Evolutionary conservation across 2,329 filamentous ascomycete genomes (phyloP), one percentile per base, ranked within the genome.

Genomic region (Clonostachys rhizophaga): DNA sequence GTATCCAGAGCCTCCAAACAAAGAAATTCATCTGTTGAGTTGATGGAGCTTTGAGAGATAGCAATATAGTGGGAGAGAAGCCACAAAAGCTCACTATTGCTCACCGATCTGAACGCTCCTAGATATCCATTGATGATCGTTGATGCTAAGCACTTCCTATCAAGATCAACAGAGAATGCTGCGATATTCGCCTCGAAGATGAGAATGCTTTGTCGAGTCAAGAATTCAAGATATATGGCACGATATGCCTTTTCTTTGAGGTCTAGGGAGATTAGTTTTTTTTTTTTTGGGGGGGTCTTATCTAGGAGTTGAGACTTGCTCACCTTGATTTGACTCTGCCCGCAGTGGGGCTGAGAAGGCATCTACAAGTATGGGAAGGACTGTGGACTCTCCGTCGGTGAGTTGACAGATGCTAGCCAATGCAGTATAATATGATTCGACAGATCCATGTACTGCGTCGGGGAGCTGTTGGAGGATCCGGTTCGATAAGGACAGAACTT

Each of bases 51-150:
- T 47, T 69, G 68, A 45, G 76, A 74, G 12, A 86, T 62, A 45
- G 78, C 75, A 50, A 88, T 76, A 52, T 86, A 85, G 55, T 87
- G 82, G 13, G 86, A 77, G 30, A 90, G 66, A 30, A 88, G 72
- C 74, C 83, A 85, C 37, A 89, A 63, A 36, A 81, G 74, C 10
- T 67, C 64, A 39, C 73, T 65, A 36, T 66, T 66, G 1, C 65
- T 20, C 12, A 11, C 10, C 7, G n/a, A 17, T 9, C n/a, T 10
- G 18, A 30, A 30, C 24, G 17, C 14, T 33, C 12, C 11, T 37
- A 20, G 40, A 43, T 71, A 68, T 3, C 59, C 57, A 12, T 61
- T 52, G 14, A 68, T 55, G 10, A 81, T 70, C 18, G 67, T 65
- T 12, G 59, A 56, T 1, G 72, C 71, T 2, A 83, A 61, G 3